phyloP scores from a whole-genome alignment of 2,329 filamentous ascomycete genomes.

The Penicillium sp. region DNA sequence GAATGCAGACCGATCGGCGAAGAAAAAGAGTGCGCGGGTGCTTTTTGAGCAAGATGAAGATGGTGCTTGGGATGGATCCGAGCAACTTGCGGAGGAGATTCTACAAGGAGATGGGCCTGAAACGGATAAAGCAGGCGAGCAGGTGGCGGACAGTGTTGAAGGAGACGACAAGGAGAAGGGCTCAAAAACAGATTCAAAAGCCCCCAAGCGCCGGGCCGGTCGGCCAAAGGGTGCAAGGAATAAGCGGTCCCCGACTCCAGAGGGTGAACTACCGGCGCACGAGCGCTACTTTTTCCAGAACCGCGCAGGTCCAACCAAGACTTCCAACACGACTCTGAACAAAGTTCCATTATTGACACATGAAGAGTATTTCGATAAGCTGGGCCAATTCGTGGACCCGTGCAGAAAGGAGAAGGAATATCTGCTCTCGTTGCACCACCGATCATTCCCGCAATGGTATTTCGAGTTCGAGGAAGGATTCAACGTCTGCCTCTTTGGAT shows the following conservation, averaged over 20 bases:
- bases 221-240: slow-evolving; percentile 57
- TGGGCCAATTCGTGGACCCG: slow-evolving; percentile 63
- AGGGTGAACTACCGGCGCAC: slow-evolving; percentile 77
- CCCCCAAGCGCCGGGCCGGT: slow-evolving; percentile 55
- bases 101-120: slow-evolving; percentile 45
- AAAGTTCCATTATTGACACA: slow-evolving; percentile 76
- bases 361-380: slow-evolving; percentile 80
- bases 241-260: slow-evolving; percentile 73
- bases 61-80: slow-evolving; percentile 60
- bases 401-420: slow-evolving; percentile 69
- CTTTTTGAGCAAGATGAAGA: slow-evolving; percentile 75
- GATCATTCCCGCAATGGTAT: slow-evolving; percentile 85
- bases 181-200: slow-evolving; percentile 42
- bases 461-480: slow-evolving; percentile 88
- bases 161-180: slow-evolving; percentile 34
- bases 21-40: slow-evolving; percentile 76
- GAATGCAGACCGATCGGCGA: slow-evolving; percentile 80
- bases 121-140: slow-evolving; percentile 19
- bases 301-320: slow-evolving; percentile 74
- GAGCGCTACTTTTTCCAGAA: slow-evolving; percentile 95
- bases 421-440: slow-evolving; percentile 70
- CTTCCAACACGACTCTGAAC: slow-evolving; percentile 79
- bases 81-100: slow-evolving; percentile 68
- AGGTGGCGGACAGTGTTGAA: slow-evolving; percentile 34
- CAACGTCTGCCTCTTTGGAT: slow-evolving; percentile 87